Base-by-base conservation (phyloP, 2,329 filamentous ascomycete genomes). In the Alternaria dauci region DNA sequence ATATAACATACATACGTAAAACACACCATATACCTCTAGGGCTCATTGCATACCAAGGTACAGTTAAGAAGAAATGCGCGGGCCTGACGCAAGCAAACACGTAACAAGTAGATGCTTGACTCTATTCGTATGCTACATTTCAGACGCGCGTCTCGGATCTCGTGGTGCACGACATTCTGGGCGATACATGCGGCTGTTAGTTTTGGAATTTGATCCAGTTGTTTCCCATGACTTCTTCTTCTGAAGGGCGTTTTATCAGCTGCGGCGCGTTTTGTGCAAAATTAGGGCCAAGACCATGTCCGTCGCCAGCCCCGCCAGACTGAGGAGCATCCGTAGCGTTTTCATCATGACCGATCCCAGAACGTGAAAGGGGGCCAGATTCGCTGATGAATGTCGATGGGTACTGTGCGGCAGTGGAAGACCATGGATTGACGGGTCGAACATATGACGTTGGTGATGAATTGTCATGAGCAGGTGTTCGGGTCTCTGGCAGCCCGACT, bases 151-250 rank as follows among this genome's bases (percentile, higher is more conserved):
- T n/a, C 20, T 32, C 16, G 30, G 12, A 1, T 25, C 3, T 5
- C 20, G 16, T 1, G 18, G 23, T 14, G 20, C 30, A 50, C 23
- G 18, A 14, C 30, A 16, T 30, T 36, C 32, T 26, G 20, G n/a
- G 9, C 20, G 20, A 50, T 50, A 30, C 30, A 34, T 34, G 8
- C 32, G 32, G 2, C 14, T 36, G 20, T 38, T 50, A 20, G 25
- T 14, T 30, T 8, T 25, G 14, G 20, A 42, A 7, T 18, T 50
- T 50, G 34, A 50, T 34, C 46, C 46, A 50, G 20, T 50, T 50
- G 46, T 50, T 30, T 36, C 46, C 46, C 25, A 50, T 50, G 16
- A 50, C 46, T 50, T 50, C 46, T 20, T 50, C 46, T 3, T 25
- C 14, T 20, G 23, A 34, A 36, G 46, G 9, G 2, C 8, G 30